Evolutionary conservation across 2,329 filamentous ascomycete genomes (phyloP).

Genomic region (Onygena corvina): DNA sequence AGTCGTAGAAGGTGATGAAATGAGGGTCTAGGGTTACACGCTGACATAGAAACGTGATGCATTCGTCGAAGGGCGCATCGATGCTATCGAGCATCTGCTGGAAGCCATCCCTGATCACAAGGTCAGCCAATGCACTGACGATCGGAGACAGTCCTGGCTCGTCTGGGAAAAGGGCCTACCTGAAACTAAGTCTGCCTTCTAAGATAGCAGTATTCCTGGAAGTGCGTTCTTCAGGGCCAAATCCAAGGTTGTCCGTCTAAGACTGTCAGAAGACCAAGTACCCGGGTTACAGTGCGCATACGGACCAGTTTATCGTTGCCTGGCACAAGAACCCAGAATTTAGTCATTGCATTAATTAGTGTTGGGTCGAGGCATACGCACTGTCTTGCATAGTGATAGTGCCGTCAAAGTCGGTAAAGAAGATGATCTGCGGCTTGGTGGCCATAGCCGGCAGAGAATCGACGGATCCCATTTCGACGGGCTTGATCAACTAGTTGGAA

Average conservation of each 20-base stretch:
- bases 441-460: slow-evolving; percentile 31
- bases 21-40: slow-evolving; percentile 82
- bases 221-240: slow-evolving; percentile 57
- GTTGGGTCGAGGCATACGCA: slow-evolving; percentile 25
- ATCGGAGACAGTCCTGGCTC: neutral
- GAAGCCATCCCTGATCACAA: slow-evolving; percentile 55
- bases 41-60: slow-evolving; percentile 62
- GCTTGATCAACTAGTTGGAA: neutral
- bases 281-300: neutral
- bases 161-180: slow-evolving; percentile 30
- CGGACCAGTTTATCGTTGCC: slow-evolving; percentile 54
- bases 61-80: slow-evolving; percentile 65
- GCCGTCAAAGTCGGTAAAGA: slow-evolving; percentile 98
- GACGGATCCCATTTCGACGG: slow-evolving; percentile 12
- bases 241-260: slow-evolving; percentile 86
- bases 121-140: neutral
- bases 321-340: slow-evolving; percentile 17
- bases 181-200: slow-evolving; percentile 57
- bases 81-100: slow-evolving; percentile 85
- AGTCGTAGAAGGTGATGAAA: slow-evolving; percentile 79
- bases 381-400: slow-evolving; percentile 71
- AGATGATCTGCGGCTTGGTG: slow-evolving; percentile 72
- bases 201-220: slow-evolving; percentile 68
- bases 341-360: neutral
- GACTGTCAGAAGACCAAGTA: neutral